phyloP scores from a whole-genome alignment of 352 stramenopile species.

The Phytophthora macrochlamydospora region DNA sequence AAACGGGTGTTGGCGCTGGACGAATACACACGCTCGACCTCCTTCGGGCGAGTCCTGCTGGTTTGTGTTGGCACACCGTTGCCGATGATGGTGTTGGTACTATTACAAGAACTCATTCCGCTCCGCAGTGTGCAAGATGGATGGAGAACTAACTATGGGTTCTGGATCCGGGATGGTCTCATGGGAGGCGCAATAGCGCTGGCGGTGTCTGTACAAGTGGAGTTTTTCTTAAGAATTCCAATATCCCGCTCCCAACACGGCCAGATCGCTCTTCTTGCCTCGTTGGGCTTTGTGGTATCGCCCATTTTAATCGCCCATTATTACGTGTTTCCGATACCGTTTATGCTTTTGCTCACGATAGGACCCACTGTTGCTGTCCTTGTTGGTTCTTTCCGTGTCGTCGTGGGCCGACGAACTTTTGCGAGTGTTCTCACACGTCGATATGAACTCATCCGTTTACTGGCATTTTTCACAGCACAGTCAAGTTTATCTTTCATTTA shows the following conservation, averaged over 20 bases:
- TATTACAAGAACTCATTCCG: conserved; percentile 24
- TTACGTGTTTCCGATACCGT: not conserved
- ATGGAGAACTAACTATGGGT: conserved; percentile 20
- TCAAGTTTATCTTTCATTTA: conserved; percentile 22
- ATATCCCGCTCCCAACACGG: not conserved
- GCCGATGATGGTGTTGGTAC: conserved; percentile 14
- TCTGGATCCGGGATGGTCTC: conserved; percentile 17
- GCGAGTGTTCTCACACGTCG: not conserved
- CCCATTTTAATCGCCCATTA: not conserved
- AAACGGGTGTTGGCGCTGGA: conserved; percentile 24
- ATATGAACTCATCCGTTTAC: not conserved
- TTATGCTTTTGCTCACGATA: not conserved
- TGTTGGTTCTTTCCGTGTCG: not conserved
- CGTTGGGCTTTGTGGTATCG: not conserved
- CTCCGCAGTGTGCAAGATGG: conserved; percentile 16
- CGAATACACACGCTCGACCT: conserved; percentile 6
- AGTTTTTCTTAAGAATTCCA: conserved; percentile 2
- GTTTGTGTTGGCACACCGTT: conserved; percentile 17
- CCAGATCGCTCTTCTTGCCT: not conserved
- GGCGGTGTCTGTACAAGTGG: conserved; percentile 4
- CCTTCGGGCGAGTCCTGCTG: conserved; percentile 6
- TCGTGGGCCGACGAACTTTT: not conserved
- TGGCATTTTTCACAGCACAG: conserved; percentile 6
- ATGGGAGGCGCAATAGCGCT: conserved; percentile 7
- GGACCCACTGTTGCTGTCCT: not conserved